These are phyloP conservation scores for Cryptosporidium xiaoi DNA, from an alignment of 169 alveolate species.

Conservation along the genomic window DNA sequence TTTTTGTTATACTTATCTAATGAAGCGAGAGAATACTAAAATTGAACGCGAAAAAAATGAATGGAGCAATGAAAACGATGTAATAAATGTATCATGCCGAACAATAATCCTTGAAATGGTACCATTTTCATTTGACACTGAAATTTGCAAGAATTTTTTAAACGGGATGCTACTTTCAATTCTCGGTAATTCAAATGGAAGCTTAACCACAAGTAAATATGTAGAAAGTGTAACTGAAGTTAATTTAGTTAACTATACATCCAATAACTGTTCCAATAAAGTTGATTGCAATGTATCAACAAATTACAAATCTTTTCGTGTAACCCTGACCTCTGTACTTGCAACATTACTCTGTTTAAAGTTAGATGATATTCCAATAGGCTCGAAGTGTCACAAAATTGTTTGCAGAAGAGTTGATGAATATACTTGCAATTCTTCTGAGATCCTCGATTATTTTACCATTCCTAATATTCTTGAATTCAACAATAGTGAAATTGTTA, in stretches of 20 bases:
- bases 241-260: not conserved
- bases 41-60: not conserved
- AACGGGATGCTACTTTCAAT: slow-evolving; percentile 15
- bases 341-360: slow-evolving; percentile 26
- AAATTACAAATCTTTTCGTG: not conserved
- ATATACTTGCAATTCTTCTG: not conserved
- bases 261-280: too few species aligned
- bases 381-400: not conserved
- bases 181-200: slow-evolving; percentile 1
- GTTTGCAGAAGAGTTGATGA: slow-evolving; percentile 27
- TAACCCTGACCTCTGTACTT: slow-evolving; percentile 19
- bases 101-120: slow-evolving; percentile 23
- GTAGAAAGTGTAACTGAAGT: slow-evolving; percentile 8
- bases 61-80: slow-evolving; percentile 6
- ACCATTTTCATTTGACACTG: slow-evolving; percentile 25
- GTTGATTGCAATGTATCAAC: too few species aligned
- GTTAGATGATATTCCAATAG: slow-evolving; percentile 27
- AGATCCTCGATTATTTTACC: not conserved
- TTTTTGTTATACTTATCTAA: not conserved
- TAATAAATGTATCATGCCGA: not conserved
- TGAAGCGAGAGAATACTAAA: not conserved
- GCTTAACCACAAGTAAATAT: not conserved
- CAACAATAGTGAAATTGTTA: not conserved
- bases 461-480: slow-evolving; percentile 7
- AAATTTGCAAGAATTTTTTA: slow-evolving; percentile 17